Evolutionary conservation across 169 alveolate species (phyloP), one percentile per base, ranked within the genome.

Genomic region (Plasmodium gaboni): DNA sequence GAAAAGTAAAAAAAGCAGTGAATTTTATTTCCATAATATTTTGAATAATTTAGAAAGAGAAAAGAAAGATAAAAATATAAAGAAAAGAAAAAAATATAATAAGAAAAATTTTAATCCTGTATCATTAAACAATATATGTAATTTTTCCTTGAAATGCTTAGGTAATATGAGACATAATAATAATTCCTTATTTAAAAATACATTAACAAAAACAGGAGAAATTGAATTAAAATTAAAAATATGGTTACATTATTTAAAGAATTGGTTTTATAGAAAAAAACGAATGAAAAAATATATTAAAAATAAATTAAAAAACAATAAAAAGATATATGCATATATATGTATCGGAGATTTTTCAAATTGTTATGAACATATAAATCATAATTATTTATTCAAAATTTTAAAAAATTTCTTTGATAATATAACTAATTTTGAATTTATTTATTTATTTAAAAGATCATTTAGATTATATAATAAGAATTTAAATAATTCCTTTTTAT

Each of bases 281-380:
- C 46, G 26, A 70, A 48, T 48, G 42, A 86, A 65, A 86, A 86
- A 71, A 15, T 69, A 38, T 86, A 86, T 86, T 61, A 69, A 86
- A 86, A 86, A 86, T 15, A 86, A 86, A 86, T 71, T 86, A 67
- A 57, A 65, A 55, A 86, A 86, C 28, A 63, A 64, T 26, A 86
- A 86, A 61, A 65, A 13, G 12, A 71, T 86, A 22, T 86, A 70
- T 86, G 92, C 92, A 50, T 86, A 71, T 38, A 51, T 86, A 51
- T 86, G 92, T 61, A 67, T 86, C 8, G 92, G 92, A n/a, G 92
- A 86, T 55, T 86, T 86, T 48, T 71, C 74, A 7, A 86, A 72
- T 28, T 86, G 92, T 22, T 86, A 86, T 38, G 92, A 86, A 19
- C 92, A 86, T 46, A 86, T 86, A 38, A 60, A 72, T 26, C 92